These are phyloP conservation scores for Castanea sativa DNA, from an alignment of 306 rosid species.

Conservation along the genomic window DNA sequence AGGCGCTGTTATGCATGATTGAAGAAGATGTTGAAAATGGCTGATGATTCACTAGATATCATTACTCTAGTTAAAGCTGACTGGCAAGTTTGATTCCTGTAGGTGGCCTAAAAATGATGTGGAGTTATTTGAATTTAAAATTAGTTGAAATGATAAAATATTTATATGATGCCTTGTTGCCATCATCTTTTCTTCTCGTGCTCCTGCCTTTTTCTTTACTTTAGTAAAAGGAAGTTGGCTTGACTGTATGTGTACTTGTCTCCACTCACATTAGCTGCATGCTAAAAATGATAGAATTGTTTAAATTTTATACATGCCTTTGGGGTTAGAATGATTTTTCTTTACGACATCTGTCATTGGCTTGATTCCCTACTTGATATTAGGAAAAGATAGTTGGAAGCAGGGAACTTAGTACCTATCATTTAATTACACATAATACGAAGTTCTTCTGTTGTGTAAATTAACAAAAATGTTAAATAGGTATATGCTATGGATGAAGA, in stretches of 20 bases:
- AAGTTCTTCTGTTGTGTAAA: neutral
- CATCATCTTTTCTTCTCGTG: neutral
- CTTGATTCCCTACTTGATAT: neutral
- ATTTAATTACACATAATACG: neutral
- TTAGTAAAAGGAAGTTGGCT: neutral
- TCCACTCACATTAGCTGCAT: neutral
- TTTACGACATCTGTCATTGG: neutral
- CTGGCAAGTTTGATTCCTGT: neutral
- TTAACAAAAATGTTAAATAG: neutral
- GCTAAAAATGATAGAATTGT: no score
- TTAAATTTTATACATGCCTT: neutral
- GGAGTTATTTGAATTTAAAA: neutral
- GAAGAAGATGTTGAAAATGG: neutral
- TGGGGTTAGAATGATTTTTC: neutral
- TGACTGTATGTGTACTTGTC: neutral
- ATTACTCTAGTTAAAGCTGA: neutral
- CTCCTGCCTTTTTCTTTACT: neutral
- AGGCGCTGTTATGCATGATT: neutral
- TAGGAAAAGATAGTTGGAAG: neutral
- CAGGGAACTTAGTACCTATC: neutral
- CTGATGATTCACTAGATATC: neutral
- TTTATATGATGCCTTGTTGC: neutral
- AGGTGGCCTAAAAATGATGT: neutral
- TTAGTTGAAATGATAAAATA: neutral
- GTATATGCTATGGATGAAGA: neutral